A percentile compares a stretch with the other conserved stretches of the same genome.
Evolutionary conservation across 768 basidiomycete species (phyloP).

Genomic region (Agrocybe pediades): DNA sequence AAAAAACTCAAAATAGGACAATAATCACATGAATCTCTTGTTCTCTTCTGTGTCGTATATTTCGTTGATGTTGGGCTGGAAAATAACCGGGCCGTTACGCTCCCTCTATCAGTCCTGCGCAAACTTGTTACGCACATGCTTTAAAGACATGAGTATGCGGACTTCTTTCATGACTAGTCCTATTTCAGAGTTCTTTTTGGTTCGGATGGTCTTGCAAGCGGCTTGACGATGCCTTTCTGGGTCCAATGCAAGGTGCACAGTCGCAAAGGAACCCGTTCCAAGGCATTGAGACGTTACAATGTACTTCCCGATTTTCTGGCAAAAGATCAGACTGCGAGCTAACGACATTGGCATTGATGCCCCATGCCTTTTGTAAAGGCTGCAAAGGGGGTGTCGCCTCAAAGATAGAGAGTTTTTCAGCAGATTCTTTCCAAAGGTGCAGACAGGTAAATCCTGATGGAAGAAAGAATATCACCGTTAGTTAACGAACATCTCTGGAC

Average conservation of each 20-base stretch:
- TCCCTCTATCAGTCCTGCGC: neutral
- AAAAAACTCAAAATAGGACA: constrained; percentile 15
- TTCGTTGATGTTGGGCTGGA: constrained; percentile 79
- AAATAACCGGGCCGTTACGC: neutral
- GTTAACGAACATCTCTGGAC: neutral
- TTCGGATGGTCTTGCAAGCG: constrained; percentile 81
- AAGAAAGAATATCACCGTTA: neutral
- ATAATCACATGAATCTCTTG: constrained; percentile 56
- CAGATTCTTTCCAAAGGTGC: constrained; percentile 54
- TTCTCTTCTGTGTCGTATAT: constrained; percentile 71
- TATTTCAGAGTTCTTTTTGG: constrained; percentile 58
- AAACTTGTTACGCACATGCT: constrained; percentile 54
- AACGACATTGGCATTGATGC: neutral
- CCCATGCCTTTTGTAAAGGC: constrained; percentile 52
- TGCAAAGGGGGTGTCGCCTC: constrained; percentile 63
- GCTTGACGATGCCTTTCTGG: constrained; percentile 66
- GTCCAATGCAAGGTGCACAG: constrained; percentile 78
- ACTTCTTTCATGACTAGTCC: constrained; percentile 78
- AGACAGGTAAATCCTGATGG: constrained; percentile 65
- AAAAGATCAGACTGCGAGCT: neutral
- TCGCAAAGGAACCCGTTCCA: constrained; percentile 81
- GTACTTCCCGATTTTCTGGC: constrained; percentile 64
- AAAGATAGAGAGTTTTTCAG: constrained; percentile 55
- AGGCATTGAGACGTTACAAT: constrained; percentile 78
- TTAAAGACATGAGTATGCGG: constrained; percentile 65